Base-by-base conservation (phyloP, 768 basidiomycete species). In the Hericium erinaceus region DNA sequence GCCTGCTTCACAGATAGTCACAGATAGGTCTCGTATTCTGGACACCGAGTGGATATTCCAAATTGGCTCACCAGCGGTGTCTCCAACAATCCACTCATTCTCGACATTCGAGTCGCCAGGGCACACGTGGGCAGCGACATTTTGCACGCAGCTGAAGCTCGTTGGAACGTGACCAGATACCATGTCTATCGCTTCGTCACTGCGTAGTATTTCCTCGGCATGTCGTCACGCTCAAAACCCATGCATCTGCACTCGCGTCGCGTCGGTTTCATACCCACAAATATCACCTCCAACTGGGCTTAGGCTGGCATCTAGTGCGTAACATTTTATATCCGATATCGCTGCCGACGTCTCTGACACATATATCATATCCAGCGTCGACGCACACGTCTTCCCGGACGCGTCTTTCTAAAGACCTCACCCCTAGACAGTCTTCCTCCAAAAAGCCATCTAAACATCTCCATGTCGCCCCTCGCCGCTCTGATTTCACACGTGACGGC, bases 351-450 rank as follows among this genome's bases (percentile, higher is more conserved):
- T 33, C 1, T 33, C 33, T 33, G 33, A 33, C 33, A n/a, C 6
- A 10, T 12, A n/a, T 15, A 1, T 46, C 12, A 46, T 46, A 26
- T n/a, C 22, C 16, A 46, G 16, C 44, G 22, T 16, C 44, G 16
- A 10, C 44, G 22, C 44, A 46, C 44, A 51, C 49, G 18, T 51
- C 60, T n/a, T 61, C 61, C 40, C 60, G 61, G n/a, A 61, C 57
- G 15, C 61, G 60, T 39, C 61, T 62, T 5, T 57, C 57, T 26
- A 61, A 62, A 48, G 61, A 62, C 13, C 61, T 62, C 22, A 54
- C 55, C 7, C 61, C 61, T 9, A 54, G 40, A 24, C 26, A 22
- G 18, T 26, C 49, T 37, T 20, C n/a, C 44, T 46, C 44, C 7
- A n/a, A 51, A 51, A 51, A 56, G n/a, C 33, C 22, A 15, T 56